Base-by-base conservation (phyloP, 176 grass and related monocot genomes). In the Aegilops sharonensis region DNA sequence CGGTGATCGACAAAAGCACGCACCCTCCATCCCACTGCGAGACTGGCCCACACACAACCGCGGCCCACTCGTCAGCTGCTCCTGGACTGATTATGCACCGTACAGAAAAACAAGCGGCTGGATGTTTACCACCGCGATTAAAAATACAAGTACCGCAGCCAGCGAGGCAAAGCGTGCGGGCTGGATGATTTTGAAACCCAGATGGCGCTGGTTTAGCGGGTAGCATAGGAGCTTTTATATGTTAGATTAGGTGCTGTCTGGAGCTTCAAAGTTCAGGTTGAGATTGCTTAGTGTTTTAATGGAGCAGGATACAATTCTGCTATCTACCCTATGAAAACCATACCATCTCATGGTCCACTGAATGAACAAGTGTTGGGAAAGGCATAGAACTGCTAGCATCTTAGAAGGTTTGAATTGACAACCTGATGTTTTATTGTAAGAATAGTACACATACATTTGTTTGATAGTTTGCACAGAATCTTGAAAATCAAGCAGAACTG, bases 401-500 rank as follows among this genome's bases (percentile, higher is more conserved):
- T 62, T 68, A 11, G 82, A 31, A 8, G 18, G 18, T 81, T 72
- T 70, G 56, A 48, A 12, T 87, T n/a, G 27, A 35, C 20, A 48
- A 31, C 9, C 21, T 39, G 27, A 59, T 36, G 9, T 20, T 77
- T 54, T 47, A 32, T 8, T 74, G 12, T 57, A 10, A 61, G 35
- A 73, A 24, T 6, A 78, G 1, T 6, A 67, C 42, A 77, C 32
- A 24, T 25, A 76, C 8, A 76, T 32, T 77, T 56, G 27, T 20
- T 45, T 63, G 3, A 78, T 56, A 42, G 32, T 59, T 40, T 52
- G 1, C 68, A 52, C 17, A 39, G 64, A 24, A 54, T 54, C 5
- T 62, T 77, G n/a, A 36, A 82, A 61, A 14, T 71, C 70, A 71
- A 90, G 70, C 6, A 50, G 17, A 84, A 84, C 27, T 75, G 57